Evolutionary conservation across 371 early-diverging fungal species (phyloP).

Genomic region (Lichtheimia corymbifera): DNA sequence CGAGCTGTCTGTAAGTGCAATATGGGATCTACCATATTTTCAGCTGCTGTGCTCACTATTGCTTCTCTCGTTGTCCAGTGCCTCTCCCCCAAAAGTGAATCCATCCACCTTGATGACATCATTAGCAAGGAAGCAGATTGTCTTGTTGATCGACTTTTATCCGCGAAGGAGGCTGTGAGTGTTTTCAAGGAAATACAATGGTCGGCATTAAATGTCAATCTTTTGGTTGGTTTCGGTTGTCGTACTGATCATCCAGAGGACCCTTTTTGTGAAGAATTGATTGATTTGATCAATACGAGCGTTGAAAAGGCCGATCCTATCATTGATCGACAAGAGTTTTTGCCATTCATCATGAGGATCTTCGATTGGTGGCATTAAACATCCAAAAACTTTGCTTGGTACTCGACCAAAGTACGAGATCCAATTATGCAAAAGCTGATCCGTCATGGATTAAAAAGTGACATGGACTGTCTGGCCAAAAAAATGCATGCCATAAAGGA

Average conservation of each 20-base stretch:
- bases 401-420: constrained; percentile 2
- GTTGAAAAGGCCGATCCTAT: constrained; percentile 6
- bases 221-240: constrained; percentile 4
- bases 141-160: constrained; percentile 2
- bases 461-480: background rate
- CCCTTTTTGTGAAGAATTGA: constrained; percentile 11
- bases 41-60: too few species aligned
- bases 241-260: constrained; percentile 7
- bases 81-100: too few species aligned
- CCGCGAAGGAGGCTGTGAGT: too few species aligned
- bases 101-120: too few species aligned
- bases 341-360: constrained; percentile 12
- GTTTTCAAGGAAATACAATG: background rate
- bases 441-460: background rate
- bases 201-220: constrained; percentile 7
- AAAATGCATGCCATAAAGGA: background rate
- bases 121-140: background rate
- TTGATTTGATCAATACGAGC: constrained; percentile 1
- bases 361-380: background rate
- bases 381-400: background rate
- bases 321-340: constrained; percentile 13
- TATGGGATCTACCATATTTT: background rate
- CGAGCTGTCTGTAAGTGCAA: constrained; percentile 9
- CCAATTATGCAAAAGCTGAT: constrained; percentile 11
- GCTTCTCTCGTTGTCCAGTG: too few species aligned